phyloP scores from a whole-genome alignment of 352 stramenopile genomes.

The Pythium volutum region DNA sequence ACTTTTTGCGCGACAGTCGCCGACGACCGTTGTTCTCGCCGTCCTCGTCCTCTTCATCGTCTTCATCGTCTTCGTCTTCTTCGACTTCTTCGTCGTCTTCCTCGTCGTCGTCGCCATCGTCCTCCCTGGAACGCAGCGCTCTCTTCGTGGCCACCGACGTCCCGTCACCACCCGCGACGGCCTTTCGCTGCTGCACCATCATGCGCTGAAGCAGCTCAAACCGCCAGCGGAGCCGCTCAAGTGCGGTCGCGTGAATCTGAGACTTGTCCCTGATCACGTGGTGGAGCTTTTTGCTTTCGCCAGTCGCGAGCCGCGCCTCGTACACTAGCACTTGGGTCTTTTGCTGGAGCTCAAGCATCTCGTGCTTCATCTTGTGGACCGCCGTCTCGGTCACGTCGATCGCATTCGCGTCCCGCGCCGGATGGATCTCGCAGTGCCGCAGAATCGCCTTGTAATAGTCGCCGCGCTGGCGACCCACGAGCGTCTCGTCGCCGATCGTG shows the following conservation, averaged over 20 bases:
- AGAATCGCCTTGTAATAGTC: conserved; percentile 83
- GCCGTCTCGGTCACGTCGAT: conserved; percentile 66
- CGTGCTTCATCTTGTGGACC: conserved; percentile 59
- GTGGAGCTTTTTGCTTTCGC: conserved; percentile 65
- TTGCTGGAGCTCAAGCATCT: conserved; percentile 68
- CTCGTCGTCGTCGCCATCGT: background rate
- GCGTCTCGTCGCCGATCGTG: conserved; percentile 52
- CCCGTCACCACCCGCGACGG: background rate
- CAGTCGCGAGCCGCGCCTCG: conserved; percentile 52
- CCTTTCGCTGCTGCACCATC: conserved; percentile 16
- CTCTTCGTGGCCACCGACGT: background rate
- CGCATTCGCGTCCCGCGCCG: conserved; percentile 69
- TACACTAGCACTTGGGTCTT: conserved; percentile 68
- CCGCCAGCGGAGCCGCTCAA: conserved; percentile 64
- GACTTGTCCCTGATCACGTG: conserved; percentile 65
- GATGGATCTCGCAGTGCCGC: conserved; percentile 74
- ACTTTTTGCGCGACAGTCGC: background rate
- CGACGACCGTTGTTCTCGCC: background rate
- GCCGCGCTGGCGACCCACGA: conserved; percentile 56
- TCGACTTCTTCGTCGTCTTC: background rate
- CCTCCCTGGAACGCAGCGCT: background rate
- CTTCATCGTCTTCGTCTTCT: background rate
- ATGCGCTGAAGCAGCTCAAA: conserved; percentile 62
- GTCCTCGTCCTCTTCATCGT: background rate
- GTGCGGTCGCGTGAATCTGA: conserved; percentile 57